Evolutionary conservation across 371 early-diverging fungal genomes (phyloP).

Genomic region (Apophysomyces variabilis): DNA sequence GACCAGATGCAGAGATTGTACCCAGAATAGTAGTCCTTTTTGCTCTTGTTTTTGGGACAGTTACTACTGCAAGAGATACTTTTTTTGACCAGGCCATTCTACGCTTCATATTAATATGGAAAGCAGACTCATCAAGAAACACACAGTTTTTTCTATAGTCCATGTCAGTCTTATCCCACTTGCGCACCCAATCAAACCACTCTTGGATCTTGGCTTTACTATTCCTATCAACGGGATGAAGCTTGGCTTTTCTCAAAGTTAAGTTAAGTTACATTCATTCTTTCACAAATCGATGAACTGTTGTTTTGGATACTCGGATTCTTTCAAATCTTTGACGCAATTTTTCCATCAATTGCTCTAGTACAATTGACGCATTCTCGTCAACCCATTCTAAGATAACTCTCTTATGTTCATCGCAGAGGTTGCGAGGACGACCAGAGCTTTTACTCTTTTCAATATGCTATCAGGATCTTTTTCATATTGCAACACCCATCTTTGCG

Average conservation of each 20-base stretch:
- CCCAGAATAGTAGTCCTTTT: constrained; percentile 20
- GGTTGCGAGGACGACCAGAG: constrained; percentile 17
- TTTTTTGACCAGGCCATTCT: constrained; percentile 30
- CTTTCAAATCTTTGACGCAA: constrained; percentile 12
- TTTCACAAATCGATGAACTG: neutral
- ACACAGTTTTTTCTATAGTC: constrained; percentile 12
- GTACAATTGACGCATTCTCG: constrained; percentile 20
- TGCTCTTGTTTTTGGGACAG: constrained; percentile 18
- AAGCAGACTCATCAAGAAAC: constrained; percentile 24
- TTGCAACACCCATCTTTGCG: neutral
- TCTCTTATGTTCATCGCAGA: constrained; percentile 20
- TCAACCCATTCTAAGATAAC: constrained; percentile 20
- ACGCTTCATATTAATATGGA: neutral
- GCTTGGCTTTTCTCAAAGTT: no score
- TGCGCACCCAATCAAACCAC: neutral
- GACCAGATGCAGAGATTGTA: constrained; percentile 18
- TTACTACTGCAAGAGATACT: constrained; percentile 17
- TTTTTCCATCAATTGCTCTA: constrained; percentile 14
- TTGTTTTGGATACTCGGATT: constrained; percentile 11
- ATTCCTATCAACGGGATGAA: no score
- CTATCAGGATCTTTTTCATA: constrained; percentile 25
- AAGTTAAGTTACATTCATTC: constrained; percentile 12
- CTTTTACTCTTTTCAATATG: constrained; percentile 22
- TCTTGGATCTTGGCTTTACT: no score
- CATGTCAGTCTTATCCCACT: constrained; percentile 1